Evolutionary conservation across 306 rosid species (phyloP), one percentile per base, ranked within the genome.

Genomic region (Acmispon strigosus): DNA sequence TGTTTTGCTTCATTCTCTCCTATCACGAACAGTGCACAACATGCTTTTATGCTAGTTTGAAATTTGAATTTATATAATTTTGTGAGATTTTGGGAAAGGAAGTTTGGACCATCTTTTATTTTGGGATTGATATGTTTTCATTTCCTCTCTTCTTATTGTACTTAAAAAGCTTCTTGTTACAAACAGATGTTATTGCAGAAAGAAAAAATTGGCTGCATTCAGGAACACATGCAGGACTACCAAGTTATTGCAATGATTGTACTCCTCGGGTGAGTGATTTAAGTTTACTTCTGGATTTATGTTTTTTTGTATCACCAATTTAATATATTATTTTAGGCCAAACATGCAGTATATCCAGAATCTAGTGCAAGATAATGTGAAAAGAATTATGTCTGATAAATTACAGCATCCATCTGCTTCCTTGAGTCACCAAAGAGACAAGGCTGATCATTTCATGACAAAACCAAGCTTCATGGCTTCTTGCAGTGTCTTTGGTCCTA

Each of bases 221-320:
- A 76, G 60, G 88, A 89, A 50, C 87, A 70, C 70, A 88, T 90
- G 98, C 94, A 80, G 73, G 88, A 72, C 60, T 89, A 90, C 85
- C 94, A 87, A 84, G 97, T 87, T 51, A 80, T 86, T 73, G 96
- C 98, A 52, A 94, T 90, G 98, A 69, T 90, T 81, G 78, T 90
- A 61, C 81, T 94, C 52, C 69, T 89, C 72, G 98, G 98, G 96
- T 93, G 54, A 62, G 85, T 78, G 20, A 5, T 66, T 66, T 63
- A 58, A n/a, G 45, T 67, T 29, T 37, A 47, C 29, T 48, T 59
- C 34, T 10, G 7, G 65, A 61, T 62, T 78, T 19, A 10, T 29
- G 39, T 44, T 44, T 73, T 22, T 68, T 16, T 63, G 0, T 44
- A 45, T 65, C 39, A 55, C 34, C 57, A 62, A 17, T 47, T 78